Evolutionary conservation across 108 stramenopile species (phyloP).

Genomic region (Cyclostephanos invisitatus): DNA sequence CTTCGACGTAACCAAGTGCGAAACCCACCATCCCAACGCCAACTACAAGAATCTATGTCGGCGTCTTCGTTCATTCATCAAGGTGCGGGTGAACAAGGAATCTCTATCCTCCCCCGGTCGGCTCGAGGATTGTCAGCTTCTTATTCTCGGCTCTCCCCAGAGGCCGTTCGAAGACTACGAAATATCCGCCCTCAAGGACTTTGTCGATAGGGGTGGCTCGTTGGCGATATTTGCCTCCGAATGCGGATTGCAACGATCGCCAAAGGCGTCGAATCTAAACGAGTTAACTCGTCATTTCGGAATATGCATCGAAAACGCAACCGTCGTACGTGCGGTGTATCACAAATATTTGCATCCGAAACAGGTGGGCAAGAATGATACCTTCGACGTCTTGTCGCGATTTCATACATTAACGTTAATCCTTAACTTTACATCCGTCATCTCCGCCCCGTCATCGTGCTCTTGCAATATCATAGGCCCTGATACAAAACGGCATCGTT

Average conservation of each 20-base stretch:
- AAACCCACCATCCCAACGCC: slow-evolving; percentile 60
- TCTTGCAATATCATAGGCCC: slow-evolving; percentile 23
- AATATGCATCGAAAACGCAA: slow-evolving; percentile 57
- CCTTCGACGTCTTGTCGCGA: too few relatives aligned
- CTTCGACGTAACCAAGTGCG: slow-evolving; percentile 67
- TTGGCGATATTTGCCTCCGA: slow-evolving; percentile 61
- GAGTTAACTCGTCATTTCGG: slow-evolving; percentile 68
- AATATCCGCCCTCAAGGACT: slow-evolving; percentile 46
- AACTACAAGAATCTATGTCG: slow-evolving; percentile 68
- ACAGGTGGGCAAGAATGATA: slow-evolving; percentile 29
- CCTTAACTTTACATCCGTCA: too few relatives aligned
- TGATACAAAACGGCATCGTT: slow-evolving; percentile 75
- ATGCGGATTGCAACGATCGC: slow-evolving; percentile 57
- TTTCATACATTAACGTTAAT: too few relatives aligned
- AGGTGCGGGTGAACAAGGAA: slow-evolving; percentile 56
- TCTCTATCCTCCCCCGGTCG: slow-evolving; percentile 34
- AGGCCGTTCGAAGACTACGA: slow-evolving; percentile 53
- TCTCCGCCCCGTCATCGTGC: too few relatives aligned
- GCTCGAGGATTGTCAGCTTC: slow-evolving; percentile 40
- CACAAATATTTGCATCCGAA: slow-evolving; percentile 84
- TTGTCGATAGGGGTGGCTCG: slow-evolving; percentile 64
- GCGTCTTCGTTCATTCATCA: slow-evolving; percentile 53
- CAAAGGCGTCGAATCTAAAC: slow-evolving; percentile 67
- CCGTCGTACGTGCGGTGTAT: slow-evolving; percentile 63
- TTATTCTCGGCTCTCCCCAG: slow-evolving; percentile 62